Evolutionary conservation across 1,139 yeast genomes (phyloP), one percentile per base, ranked within the genome.

Genomic region (Yamadazyma atlantica): DNA sequence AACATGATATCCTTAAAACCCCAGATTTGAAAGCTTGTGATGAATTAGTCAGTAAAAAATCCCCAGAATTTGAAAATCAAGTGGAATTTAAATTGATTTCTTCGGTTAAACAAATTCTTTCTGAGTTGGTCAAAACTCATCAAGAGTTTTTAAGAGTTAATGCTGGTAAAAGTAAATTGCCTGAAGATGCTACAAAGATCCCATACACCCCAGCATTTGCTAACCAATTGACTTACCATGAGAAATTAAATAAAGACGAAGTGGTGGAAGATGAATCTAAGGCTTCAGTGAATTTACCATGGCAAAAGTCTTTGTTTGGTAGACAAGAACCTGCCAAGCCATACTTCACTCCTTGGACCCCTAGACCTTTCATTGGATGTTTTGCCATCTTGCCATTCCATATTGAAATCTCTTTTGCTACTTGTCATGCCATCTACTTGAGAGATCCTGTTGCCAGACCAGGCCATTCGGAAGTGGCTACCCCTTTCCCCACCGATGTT

Each of bases 381-480:
- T 88, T 90, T 63, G 94, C 97, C 12, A 77, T 92, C 43, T 75
- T 88, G 51, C 98, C 98, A 21, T 82, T 86, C 44, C 97, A 92
- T 62, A 72, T 92, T 43, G 98, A 92, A 64, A 71, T 94, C 28
- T 85, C 95, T 15, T 90, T 87, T 62, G 77, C 78, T 45, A 88
- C 97, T 7, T 90, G 97, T 60, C 96, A 90, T 62, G 97, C 97
- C 9, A 84, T 92, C 22, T 92, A 92, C 64, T 69, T 92, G 62
- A 83, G 97, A 65, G 96, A 92, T 60, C 98, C 98, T 12, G 90
- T 92, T 40, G 96, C 97, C 10, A 80, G 97, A 62, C 97, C 97
- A 10, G 97, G 96, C 35, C 90, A 86, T 56, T 86, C 97, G 22
- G 98, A 92, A 68, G 96, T 92, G 41, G 87, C 92, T 44, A 75